A percentile compares a stretch with the other conserved stretches of the same genome.
phyloP scores from a whole-genome alignment of 2,329 filamentous ascomycete genomes.

The Aschersonia sp. region DNA sequence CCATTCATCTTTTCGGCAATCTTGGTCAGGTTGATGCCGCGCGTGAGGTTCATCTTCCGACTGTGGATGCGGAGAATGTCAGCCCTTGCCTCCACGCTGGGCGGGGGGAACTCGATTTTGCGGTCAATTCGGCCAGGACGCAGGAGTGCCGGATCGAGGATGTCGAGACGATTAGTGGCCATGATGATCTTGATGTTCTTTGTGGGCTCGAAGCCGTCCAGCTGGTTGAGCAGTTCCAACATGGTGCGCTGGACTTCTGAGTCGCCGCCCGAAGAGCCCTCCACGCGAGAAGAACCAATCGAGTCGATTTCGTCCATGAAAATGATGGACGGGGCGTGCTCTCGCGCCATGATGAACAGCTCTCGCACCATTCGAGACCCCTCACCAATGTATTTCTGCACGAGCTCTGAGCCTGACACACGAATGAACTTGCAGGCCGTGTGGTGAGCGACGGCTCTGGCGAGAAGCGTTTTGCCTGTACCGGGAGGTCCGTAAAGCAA shows the following conservation, averaged over 20 bases:
- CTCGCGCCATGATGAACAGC: constrained; percentile 96
- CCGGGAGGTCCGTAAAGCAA: constrained; percentile 92
- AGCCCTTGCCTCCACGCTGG: constrained; percentile 87
- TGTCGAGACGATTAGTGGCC: constrained; percentile 96
- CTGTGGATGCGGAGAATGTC: constrained; percentile 97
- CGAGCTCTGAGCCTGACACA: constrained; percentile 87
- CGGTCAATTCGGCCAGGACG: constrained; percentile 95
- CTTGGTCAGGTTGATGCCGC: constrained; percentile 95
- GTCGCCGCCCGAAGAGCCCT: constrained; percentile 88
- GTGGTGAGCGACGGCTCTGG: constrained; percentile 92
- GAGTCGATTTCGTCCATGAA: constrained; percentile 99
- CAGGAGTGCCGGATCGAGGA: constrained; percentile 86
- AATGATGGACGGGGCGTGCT: constrained; percentile 96
- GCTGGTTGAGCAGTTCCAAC: constrained; percentile 94
- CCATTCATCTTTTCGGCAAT: constrained; percentile 99
- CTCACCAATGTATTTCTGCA: constrained; percentile 99
- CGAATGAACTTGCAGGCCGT: constrained; percentile 99
- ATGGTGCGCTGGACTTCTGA: constrained; percentile 98
- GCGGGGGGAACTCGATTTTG: constrained; percentile 97
- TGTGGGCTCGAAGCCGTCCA: constrained; percentile 96
- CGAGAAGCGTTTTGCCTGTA: constrained; percentile 91
- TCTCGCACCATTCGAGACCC: constrained; percentile 97
- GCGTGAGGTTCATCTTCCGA: constrained; percentile 94
- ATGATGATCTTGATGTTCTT: constrained; percentile 99
- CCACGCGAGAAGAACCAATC: constrained; percentile 92